These are phyloP conservation scores for Neonectria neomacrospora DNA, from an alignment of 2,329 filamentous ascomycete genomes.

Conservation along the genomic window DNA sequence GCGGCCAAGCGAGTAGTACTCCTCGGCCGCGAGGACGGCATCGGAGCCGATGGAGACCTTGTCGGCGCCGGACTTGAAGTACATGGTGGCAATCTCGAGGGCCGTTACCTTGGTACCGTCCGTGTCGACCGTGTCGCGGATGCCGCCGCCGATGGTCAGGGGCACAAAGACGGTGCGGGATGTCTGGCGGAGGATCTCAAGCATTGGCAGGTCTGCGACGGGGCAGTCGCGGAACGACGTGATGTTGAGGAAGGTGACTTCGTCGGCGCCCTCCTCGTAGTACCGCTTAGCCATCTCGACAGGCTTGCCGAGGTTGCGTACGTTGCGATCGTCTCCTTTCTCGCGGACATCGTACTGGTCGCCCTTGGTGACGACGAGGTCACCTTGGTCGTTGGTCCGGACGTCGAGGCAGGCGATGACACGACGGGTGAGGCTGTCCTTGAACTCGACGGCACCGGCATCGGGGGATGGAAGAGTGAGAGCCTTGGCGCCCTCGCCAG, in stretches of 20 bases:
- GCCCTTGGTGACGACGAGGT: slow-evolving; percentile 97
- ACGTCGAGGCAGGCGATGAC: slow-evolving; percentile 98
- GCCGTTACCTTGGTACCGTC: slow-evolving; percentile 89
- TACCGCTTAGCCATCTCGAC: slow-evolving; percentile 94
- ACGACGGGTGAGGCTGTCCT: slow-evolving; percentile 85
- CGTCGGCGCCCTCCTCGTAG: slow-evolving; percentile 96
- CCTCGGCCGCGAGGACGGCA: slow-evolving; percentile 90
- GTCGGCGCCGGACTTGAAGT: slow-evolving; percentile 96
- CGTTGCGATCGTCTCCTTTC: slow-evolving; percentile 72
- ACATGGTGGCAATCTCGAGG: slow-evolving; percentile 92
- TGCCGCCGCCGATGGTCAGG: slow-evolving; percentile 93
- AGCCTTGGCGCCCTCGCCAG: slow-evolving; percentile 68
- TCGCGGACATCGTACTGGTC: slow-evolving; percentile 99
- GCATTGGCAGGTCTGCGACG: slow-evolving; percentile 91
- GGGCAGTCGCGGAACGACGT: slow-evolving; percentile 97
- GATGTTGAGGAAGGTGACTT: slow-evolving; percentile 98
- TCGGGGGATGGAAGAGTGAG: slow-evolving; percentile 8
- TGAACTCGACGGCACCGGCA: slow-evolving; percentile 31
- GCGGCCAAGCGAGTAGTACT: slow-evolving; percentile 79
- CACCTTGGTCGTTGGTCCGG: slow-evolving; percentile 90
- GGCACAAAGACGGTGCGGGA: slow-evolving; percentile 96
- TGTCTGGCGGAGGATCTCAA: slow-evolving; percentile 87
- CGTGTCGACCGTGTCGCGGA: slow-evolving; percentile 89
- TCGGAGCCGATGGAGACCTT: slow-evolving; percentile 98
- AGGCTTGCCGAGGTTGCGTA: slow-evolving; percentile 95